Base-by-base conservation (phyloP, 345 rosid species). In the Dipteronia dyeriana region DNA sequence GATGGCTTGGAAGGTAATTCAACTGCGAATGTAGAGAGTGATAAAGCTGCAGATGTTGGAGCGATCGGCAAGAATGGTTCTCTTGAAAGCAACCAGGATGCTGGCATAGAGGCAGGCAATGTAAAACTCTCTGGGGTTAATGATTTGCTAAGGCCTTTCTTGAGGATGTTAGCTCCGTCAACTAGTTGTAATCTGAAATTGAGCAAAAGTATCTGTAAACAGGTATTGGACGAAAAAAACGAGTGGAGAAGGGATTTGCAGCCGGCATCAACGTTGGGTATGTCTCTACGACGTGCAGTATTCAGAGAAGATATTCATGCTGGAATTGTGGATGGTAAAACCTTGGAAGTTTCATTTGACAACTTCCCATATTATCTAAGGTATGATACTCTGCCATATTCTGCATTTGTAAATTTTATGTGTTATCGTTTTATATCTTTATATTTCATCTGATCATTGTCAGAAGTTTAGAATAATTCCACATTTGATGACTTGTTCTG, bases 321-420 rank as follows among this genome's bases (percentile, higher is more conserved):
- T 56, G 91, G 94, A 82, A 90, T 93, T 78, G 88, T 95, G 57
- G 97, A 90, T 84, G 98, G 98, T 65, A 78, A 82, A 88, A 85
- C 79, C 74, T 77, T 87, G 73, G 81, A 87, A 76, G 97, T 87
- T 71, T 89, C 98, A 75, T 91, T 95, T 74, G 92, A 93, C 41
- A 79, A 85, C 69, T 95, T 95, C 73, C 98, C 98, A 38, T 93
- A 95, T 79, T 91, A 91, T 86, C 81, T 95, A 75, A 95, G 98
- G 98, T 95, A 84, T 74, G 49, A 6, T 73, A 26, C 16, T 75
- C 20, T 38, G 29, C 23, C 38, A 51, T 54, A 53, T 49, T 53
- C 23, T 34, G 47, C 64, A 10, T 17, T 64, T 43, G 45, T 19
- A 26, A 5, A 22, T 47, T 11, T 49, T 26, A 29, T 65, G 22